phyloP scores from a whole-genome alignment of 345 rosid genomes.

The Citrus cavaleriei region DNA sequence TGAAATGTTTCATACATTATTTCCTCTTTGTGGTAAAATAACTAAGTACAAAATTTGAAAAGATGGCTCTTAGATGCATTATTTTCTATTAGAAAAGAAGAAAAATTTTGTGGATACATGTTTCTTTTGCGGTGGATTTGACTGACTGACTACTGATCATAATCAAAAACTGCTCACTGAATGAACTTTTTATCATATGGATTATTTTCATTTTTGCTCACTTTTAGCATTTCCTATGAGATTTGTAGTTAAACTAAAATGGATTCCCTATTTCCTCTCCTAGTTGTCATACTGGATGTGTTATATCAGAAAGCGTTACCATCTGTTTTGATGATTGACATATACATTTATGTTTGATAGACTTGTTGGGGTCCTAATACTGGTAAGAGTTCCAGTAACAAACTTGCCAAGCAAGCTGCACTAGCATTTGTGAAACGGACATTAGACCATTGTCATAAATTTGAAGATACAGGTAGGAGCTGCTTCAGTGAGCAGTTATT shows the following conservation, averaged over 20 bases:
- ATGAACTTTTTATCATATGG: background rate
- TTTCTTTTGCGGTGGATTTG: background rate
- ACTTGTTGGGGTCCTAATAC: constrained; percentile 58
- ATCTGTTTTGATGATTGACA: constrained; percentile 12
- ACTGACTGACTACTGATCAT: background rate
- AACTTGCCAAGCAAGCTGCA: constrained; percentile 85
- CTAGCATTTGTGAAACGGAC: constrained; percentile 73
- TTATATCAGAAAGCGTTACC: background rate
- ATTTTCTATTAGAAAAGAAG: background rate
- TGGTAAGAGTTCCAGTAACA: constrained; percentile 75
- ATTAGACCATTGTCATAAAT: constrained; percentile 60
- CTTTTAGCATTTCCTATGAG: background rate
- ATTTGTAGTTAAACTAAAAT: background rate
- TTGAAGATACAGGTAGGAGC: constrained; percentile 78
- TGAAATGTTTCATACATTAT: background rate
- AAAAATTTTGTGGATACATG: background rate
- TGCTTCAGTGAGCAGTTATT: constrained; percentile 78
- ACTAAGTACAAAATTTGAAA: background rate
- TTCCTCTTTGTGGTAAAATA: background rate
- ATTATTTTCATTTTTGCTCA: background rate
- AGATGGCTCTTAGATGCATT: background rate
- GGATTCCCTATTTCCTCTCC: background rate
- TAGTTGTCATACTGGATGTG: background rate
- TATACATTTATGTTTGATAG: constrained; percentile 31
- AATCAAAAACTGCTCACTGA: background rate